Base-by-base conservation (phyloP, 2,329 filamentous ascomycete species). In the Paracamarosporium sp. region DNA sequence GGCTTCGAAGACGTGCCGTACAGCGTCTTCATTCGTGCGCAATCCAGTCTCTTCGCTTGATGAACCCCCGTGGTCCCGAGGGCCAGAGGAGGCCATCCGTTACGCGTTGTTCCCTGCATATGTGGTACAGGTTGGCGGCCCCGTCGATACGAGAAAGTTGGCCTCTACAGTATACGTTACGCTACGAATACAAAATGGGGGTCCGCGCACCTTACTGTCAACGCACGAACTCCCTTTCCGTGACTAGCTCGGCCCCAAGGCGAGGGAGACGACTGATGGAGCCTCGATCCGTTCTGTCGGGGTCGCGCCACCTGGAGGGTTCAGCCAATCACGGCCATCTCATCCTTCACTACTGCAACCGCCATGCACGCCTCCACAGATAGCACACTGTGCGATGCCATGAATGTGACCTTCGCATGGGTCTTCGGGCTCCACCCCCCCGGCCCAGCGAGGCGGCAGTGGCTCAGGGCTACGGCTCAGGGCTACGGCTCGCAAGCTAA, bases 201-300 rank as follows among this genome's bases (percentile, higher is more conserved):
- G 27, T 17, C 48, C 48, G 25, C 31, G 7, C 48, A 25, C 36
- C 8, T 15, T 35, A 13, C 33, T 15, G 35, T 40, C 22, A 25
- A 40, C 33, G 35, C 24, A 35, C 30, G 46, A 9, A 15, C 30
- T 48, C 33, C 47, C 25, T 20, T n/a, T 50, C 36, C n/a, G 13
- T 41, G 48, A 11, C 48, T 51, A 51, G 48, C 17, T 51, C 36
- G 48, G 35, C 36, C 48, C 48, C 48, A 51, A 25, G 31, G 48
- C 48, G 43, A 51, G 48, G 48, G 48, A 51, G 48, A 51, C 48
- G 48, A 51, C 36, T 41, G 43, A 27, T 41, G 48, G 48, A 41
- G 48, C 48, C 27, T 40, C 27, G 36, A 30, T 11, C 48, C 48
- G 22, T 15, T 41, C 35, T 38, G n/a, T 51, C 48, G 48, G 48